A percentile compares a stretch with the other conserved stretches of the same genome.
phyloP scores from a whole-genome alignment of 192 early-diverging fungal species.

The Rhizophagus sp. region DNA sequence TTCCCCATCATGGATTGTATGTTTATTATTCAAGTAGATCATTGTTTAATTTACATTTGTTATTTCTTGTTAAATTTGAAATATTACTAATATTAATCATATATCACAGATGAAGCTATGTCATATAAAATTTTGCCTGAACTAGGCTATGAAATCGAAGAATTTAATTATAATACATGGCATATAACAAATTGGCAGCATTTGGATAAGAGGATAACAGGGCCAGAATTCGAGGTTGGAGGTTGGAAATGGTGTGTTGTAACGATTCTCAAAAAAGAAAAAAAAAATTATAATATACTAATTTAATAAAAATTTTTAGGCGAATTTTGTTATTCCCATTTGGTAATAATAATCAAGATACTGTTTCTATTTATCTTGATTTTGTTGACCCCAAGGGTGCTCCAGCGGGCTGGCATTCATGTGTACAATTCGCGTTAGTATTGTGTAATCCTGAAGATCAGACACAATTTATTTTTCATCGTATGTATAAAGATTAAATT shows the following conservation, averaged over 20 bases:
- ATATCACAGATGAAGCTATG: constrained; percentile 39
- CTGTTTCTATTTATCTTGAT: constrained; percentile 85
- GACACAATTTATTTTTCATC: constrained; percentile 48
- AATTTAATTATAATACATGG: constrained; percentile 41
- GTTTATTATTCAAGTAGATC: no score
- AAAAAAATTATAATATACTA: no score
- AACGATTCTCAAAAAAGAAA: no score
- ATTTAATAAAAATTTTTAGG: constrained; percentile 49
- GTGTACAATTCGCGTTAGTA: constrained; percentile 78
- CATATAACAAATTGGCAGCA: constrained; percentile 39
- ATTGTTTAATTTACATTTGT: no score
- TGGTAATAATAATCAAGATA: constrained; percentile 73
- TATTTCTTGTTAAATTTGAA: no score
- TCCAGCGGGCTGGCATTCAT: constrained; percentile 73
- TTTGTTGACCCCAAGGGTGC: constrained; percentile 67
- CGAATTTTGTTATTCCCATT: constrained; percentile 85
- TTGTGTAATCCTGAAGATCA: constrained; percentile 76
- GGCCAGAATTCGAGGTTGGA: constrained; percentile 50
- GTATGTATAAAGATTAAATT: constrained; percentile 40
- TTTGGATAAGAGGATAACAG: constrained; percentile 46
- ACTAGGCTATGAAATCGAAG: constrained; percentile 40
- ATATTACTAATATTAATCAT: background rate
- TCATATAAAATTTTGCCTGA: constrained; percentile 42
- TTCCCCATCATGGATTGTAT: no score
- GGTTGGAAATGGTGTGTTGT: constrained; percentile 47